Conservation (phyloP, 768 basidiomycete species). For the Flagelloscypha sp. region DNA sequence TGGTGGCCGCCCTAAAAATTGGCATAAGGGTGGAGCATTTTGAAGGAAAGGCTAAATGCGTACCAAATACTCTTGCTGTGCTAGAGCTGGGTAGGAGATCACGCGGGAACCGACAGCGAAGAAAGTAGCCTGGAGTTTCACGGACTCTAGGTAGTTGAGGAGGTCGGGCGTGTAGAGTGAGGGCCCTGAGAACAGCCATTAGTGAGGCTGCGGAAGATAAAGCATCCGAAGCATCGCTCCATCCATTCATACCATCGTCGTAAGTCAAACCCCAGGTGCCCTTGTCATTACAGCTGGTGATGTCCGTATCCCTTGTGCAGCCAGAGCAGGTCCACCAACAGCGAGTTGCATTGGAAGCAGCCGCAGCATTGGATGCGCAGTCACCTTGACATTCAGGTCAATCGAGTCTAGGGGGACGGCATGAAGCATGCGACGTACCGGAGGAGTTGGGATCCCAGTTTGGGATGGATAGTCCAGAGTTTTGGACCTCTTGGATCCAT, state of each 20-base stretch:
- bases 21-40: too few relatives aligned
- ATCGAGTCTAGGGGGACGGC: slow-evolving; percentile 6
- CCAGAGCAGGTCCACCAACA: slow-evolving; percentile 83
- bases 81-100: slow-evolving; percentile 57
- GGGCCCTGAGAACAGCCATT: slow-evolving; percentile 26
- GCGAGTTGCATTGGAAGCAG: slow-evolving; percentile 40
- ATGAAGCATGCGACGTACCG: slow-evolving; percentile 21
- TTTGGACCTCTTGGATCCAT: slow-evolving; percentile 59
- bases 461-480: slow-evolving; percentile 54
- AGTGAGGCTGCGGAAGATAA: neutral
- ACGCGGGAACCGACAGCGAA: slow-evolving; percentile 81
- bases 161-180: slow-evolving; percentile 69
- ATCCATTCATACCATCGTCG: slow-evolving; percentile 75
- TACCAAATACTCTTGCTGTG: slow-evolving; percentile 73
- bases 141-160: slow-evolving; percentile 55
- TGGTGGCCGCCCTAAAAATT: slow-evolving; percentile 78
- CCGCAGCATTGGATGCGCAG: slow-evolving; percentile 49
- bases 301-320: slow-evolving; percentile 59
- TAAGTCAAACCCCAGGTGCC: slow-evolving; percentile 52
- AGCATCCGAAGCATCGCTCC: neutral
- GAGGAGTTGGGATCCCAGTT: slow-evolving; percentile 33
- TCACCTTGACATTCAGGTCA: slow-evolving; percentile 24
- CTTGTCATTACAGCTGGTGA: slow-evolving; percentile 66
- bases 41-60: too few relatives aligned
- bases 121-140: slow-evolving; percentile 72